Conservation (phyloP, 2,329 filamentous ascomycete species). For the Neoscytalidium dimidiatum region DNA sequence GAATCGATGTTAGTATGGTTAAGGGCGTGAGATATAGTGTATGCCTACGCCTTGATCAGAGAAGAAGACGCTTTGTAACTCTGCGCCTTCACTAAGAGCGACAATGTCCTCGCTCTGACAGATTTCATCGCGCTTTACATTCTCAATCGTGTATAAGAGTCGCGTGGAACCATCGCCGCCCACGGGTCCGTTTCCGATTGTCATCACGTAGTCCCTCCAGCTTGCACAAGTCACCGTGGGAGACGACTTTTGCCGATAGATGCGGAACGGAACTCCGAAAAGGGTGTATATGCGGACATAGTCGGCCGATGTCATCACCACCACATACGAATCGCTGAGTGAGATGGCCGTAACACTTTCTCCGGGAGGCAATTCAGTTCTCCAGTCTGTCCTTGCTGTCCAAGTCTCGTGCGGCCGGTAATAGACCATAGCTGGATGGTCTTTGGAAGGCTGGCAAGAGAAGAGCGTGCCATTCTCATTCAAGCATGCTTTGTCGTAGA, state of each 20-base stretch:
- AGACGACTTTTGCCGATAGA: constrained; percentile 88
- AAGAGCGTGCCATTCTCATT: constrained; percentile 83
- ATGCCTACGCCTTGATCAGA: constrained; percentile 79
- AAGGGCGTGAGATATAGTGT: neutral
- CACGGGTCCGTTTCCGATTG: constrained; percentile 88
- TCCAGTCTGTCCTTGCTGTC: constrained; percentile 89
- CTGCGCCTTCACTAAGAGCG: constrained; percentile 73
- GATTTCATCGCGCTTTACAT: constrained; percentile 90
- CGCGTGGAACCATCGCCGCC: constrained; percentile 75
- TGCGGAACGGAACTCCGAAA: constrained; percentile 83
- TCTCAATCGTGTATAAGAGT: constrained; percentile 89
- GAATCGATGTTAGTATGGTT: constrained; percentile 14
- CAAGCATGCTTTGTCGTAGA: constrained; percentile 94
- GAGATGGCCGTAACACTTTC: constrained; percentile 87
- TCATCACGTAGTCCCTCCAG: constrained; percentile 95
- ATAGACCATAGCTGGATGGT: constrained; percentile 79
- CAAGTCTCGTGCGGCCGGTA: constrained; percentile 97
- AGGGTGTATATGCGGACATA: constrained; percentile 93
- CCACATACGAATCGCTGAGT: constrained; percentile 86
- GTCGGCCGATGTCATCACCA: constrained; percentile 81
- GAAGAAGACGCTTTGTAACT: constrained; percentile 84
- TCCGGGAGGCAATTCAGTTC: constrained; percentile 81
- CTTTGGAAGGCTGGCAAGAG: constrained; percentile 67
- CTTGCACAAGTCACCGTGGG: constrained; percentile 91
- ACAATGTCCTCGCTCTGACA: constrained; percentile 93